Base-by-base conservation (phyloP, 306 rosid genomes). In the Lithocarpus polystachyus region DNA sequence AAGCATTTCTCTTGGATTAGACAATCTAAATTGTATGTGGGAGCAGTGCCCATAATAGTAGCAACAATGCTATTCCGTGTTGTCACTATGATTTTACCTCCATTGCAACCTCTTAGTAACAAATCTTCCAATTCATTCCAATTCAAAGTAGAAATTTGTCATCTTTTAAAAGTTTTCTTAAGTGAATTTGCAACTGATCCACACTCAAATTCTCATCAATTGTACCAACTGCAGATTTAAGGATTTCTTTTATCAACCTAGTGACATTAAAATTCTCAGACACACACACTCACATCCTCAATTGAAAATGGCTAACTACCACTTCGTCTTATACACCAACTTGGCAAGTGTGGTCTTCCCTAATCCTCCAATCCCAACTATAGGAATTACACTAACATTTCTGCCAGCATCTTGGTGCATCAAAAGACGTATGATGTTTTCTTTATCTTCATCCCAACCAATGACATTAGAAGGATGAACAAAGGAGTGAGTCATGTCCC, bases 111-210 rank as follows among this genome's bases (percentile, higher is more conserved):
- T 2, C 29, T 8, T 2, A 22, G 22, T 43, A 71, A 24, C 11
- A 37, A 37, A 37, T 37, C 43, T 37, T 37, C 43, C 43, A 37
- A 37, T 37, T 37, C 43, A 37, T 0, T 37, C 43, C 43, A 37
- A n/a, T n/a, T n/a, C n/a, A n/a, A n/a, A 26, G 68, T 26, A 61
- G 1, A 61, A 26, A 61, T 61, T n/a, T 83, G 1, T 77, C 75
- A 15, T 43, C 59, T 14, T 8, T 4, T 11, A 37, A 37, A 37
- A 37, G 43, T 37, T 37, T 37, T 37, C 43, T 37, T 37, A 37
- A 37, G 43, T 0, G 11, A 37, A 37, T 1, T 37, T 37, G 43
- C 43, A 37, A 37, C 43, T 37, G 10, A 37, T 37, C 10, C 43
- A 37, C 43, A 37, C 43, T 37, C 43, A 37, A 37, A 37, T 37